These are phyloP conservation scores for Aspergillus spinulosporus DNA, from an alignment of 2,329 filamentous ascomycete species.

Conservation along the genomic window DNA sequence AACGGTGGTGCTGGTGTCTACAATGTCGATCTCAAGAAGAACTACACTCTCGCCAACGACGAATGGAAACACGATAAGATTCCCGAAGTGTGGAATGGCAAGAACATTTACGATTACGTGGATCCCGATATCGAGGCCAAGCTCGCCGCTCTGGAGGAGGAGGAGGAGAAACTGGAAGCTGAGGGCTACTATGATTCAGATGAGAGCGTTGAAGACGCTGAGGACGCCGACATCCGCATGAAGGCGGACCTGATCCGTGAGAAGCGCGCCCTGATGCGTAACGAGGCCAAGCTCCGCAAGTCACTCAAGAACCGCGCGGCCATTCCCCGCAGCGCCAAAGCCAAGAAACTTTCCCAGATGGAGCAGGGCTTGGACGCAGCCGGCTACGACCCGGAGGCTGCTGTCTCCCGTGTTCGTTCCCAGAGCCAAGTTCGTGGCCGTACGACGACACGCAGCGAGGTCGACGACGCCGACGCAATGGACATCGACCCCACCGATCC, in stretches of 20 bases:
- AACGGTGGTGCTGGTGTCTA: conserved; percentile 94
- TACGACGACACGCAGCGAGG: conserved; percentile 60
- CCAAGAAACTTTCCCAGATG: conserved; percentile 83
- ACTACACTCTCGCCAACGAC: conserved; percentile 81
- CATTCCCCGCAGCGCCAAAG: conserved; percentile 78
- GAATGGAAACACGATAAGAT: conserved; percentile 98
- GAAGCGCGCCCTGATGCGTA: conserved; percentile 88
- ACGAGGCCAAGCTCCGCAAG: conserved; percentile 94
- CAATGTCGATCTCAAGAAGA: conserved; percentile 86
- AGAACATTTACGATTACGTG: conserved; percentile 96
- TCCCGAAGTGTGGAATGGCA: conserved; percentile 89
- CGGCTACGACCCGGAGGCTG: conserved; percentile 77
- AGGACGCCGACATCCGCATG: conserved; percentile 81
- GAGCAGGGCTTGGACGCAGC: conserved; percentile 80
- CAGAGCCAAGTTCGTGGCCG: conserved; percentile 65
- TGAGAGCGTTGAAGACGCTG: conserved; percentile 77
- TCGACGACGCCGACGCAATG: conserved; percentile 72
- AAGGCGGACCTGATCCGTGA: conserved; percentile 96
- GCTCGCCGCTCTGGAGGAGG: conserved; percentile 85
- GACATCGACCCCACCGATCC: conserved; percentile 45
- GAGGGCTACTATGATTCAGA: conserved; percentile 94
- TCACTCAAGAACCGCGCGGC: conserved; percentile 94
- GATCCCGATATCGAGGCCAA: conserved; percentile 96
- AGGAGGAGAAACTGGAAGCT: conserved; percentile 87
- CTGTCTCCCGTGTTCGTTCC: conserved; percentile 70